phyloP scores from a whole-genome alignment of 768 basidiomycete genomes.

The Boletus huronensis region DNA sequence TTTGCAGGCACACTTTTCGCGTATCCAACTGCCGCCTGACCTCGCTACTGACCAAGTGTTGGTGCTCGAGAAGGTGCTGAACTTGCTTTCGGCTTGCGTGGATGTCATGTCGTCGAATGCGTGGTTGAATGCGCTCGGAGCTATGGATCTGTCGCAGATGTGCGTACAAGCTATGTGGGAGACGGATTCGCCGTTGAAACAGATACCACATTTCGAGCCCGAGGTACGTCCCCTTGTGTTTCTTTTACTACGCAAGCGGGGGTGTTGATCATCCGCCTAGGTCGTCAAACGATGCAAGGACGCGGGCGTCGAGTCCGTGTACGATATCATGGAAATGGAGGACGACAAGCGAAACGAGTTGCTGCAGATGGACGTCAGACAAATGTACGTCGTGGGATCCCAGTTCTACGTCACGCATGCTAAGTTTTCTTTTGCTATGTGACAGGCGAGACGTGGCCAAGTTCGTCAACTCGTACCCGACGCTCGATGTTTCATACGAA shows the following conservation, averaged over 20 bases:
- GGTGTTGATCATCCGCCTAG: slow-evolving; percentile 35
- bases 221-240: slow-evolving; percentile 48
- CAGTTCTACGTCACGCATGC: background rate
- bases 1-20: slow-evolving; percentile 94
- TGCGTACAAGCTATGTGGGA: slow-evolving; percentile 99
- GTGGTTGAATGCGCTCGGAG: slow-evolving; percentile 89
- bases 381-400: slow-evolving; percentile 61
- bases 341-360: slow-evolving; percentile 81
- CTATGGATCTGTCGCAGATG: slow-evolving; percentile 99
- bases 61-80: slow-evolving; percentile 87
- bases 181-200: slow-evolving; percentile 89
- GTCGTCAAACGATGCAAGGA: slow-evolving; percentile 82
- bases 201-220: slow-evolving; percentile 93
- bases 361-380: slow-evolving; percentile 76
- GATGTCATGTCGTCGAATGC: slow-evolving; percentile 98
- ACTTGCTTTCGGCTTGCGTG: slow-evolving; percentile 89
- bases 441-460: slow-evolving; percentile 88
- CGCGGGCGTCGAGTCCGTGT: slow-evolving; percentile 82
- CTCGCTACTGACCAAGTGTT: slow-evolving; percentile 87
- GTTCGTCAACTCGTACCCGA: slow-evolving; percentile 96
- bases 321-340: slow-evolving; percentile 98
- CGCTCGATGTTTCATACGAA: slow-evolving; percentile 86
- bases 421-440: background rate
- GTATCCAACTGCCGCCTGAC: slow-evolving; percentile 88
- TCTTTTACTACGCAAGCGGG: background rate